Evolutionary conservation across 2,329 filamentous ascomycete genomes (phyloP).

Genomic region (Neoscytalidium dimidiatum): DNA sequence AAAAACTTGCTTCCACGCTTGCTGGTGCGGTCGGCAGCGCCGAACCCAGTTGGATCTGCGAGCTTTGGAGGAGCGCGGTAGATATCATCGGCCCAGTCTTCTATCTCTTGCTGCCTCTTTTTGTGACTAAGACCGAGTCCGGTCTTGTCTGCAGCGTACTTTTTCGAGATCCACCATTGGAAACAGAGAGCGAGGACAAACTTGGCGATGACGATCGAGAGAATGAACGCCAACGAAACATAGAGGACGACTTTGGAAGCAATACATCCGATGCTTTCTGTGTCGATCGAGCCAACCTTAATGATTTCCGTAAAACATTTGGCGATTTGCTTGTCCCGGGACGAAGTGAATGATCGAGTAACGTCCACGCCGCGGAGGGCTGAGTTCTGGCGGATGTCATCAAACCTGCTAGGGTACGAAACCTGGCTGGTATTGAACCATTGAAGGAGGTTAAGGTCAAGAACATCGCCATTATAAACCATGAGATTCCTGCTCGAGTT

Average conservation of each 20-base stretch:
- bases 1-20: slow-evolving; percentile 84
- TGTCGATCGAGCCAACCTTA: slow-evolving; percentile 94
- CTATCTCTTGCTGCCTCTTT: slow-evolving; percentile 87
- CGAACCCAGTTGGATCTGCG: slow-evolving; percentile 64
- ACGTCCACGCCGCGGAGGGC: slow-evolving; percentile 82
- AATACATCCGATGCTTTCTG: slow-evolving; percentile 94
- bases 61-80: slow-evolving; percentile 86
- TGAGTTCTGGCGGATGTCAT: slow-evolving; percentile 71
- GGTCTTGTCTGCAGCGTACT: slow-evolving; percentile 82
- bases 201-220: slow-evolving; percentile 82
- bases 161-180: slow-evolving; percentile 92
- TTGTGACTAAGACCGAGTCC: slow-evolving; percentile 78
- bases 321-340: slow-evolving; percentile 76
- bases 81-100: slow-evolving; percentile 97
- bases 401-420: slow-evolving; percentile 72
- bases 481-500: slow-evolving; percentile 88
- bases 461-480: slow-evolving; percentile 90
- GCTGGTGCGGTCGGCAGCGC: slow-evolving; percentile 64
- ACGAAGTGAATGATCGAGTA: slow-evolving; percentile 81
- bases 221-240: slow-evolving; percentile 85
- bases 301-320: slow-evolving; percentile 91
- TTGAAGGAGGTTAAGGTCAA: slow-evolving; percentile 82
- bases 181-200: slow-evolving; percentile 89
- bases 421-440: slow-evolving; percentile 91
- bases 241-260: slow-evolving; percentile 97